Evolutionary conservation across 352 stramenopile genomes (phyloP).

Genomic region (Phytopythium chamaehyphon): DNA sequence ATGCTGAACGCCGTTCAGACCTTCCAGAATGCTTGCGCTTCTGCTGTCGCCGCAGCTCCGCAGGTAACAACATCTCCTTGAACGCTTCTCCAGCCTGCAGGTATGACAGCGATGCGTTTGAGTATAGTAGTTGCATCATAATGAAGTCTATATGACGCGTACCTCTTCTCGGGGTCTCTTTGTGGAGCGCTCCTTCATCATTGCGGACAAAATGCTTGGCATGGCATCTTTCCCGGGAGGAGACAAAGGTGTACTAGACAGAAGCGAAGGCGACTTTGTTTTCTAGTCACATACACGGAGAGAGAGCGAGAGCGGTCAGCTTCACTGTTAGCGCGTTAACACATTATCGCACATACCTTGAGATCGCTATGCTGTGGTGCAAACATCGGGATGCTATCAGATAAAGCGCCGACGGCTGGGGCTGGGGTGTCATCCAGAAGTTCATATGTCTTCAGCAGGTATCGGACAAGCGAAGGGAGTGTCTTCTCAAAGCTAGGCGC

Average conservation of each 20-base stretch:
- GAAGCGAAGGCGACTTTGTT: too few species aligned
- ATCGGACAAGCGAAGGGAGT: constrained; percentile 43
- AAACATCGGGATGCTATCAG: too few species aligned
- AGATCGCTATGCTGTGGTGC: too few species aligned
- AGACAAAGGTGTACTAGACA: background rate
- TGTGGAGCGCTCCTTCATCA: constrained; percentile 47
- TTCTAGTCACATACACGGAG: too few species aligned
- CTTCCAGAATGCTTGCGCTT: constrained; percentile 10
- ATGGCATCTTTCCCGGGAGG: constrained; percentile 10
- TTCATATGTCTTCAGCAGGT: constrained; percentile 53
- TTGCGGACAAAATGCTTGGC: constrained; percentile 58
- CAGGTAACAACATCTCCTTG: constrained; percentile 36
- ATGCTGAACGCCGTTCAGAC: background rate
- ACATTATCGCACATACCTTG: too few species aligned
- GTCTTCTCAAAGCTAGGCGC: constrained; percentile 31
- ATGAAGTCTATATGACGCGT: background rate
- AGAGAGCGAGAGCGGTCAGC: too few species aligned
- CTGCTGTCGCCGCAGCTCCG: constrained; percentile 13
- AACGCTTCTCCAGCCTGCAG: constrained; percentile 28
- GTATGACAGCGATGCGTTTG: too few species aligned
- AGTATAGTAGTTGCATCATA: background rate
- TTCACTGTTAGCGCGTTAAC: too few species aligned
- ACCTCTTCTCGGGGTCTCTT: constrained; percentile 34
- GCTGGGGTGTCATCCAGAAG: constrained; percentile 36
- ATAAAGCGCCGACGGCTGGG: too few species aligned